Base-by-base conservation (phyloP, 2,329 filamentous ascomycete species). In the Paracorniculantispora psalliotae region DNA sequence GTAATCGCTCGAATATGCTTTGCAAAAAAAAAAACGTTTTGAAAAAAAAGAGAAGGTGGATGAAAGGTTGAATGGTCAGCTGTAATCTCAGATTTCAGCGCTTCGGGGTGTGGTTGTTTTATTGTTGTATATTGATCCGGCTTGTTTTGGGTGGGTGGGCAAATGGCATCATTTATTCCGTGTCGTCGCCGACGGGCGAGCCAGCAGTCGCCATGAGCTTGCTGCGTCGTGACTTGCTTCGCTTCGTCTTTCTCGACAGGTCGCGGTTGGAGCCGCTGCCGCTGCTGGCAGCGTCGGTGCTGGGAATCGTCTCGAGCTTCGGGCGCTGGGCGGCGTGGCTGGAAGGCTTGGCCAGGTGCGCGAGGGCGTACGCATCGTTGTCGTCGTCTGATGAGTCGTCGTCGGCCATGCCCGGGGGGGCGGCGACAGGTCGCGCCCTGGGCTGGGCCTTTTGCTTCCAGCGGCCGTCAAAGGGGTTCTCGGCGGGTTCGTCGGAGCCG, bases 271-370 rank as follows among this genome's bases (percentile, higher is more conserved):
- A n/a, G n/a, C n/a, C 2, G 10, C 26, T 69, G 60, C 65, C 67
- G 30, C 65, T 63, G 37, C 63, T 63, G 25, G 69, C 68, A 41
- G n/a, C n/a, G n/a, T 76, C 72, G 19, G 73, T 75, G 68, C 78
- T 79, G 52, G 71, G 61, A 19, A 81, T 81, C 10, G 79, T 81
- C 59, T 77, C 73, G 37, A 81, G 69, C 64, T 74, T 77, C 4
- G 78, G 77, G 48, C 75, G 71, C 61, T 74, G 73, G 0, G 72
- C 74, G 37, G 70, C 74, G 60, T 73, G 73, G 9, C 67, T 66
- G 15, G 66, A 8, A 64, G 60, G 30, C 67, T 68, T 37, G 66
- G 63, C 41, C 64, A 68, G 48, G 63, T 39, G 64, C 54, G 49
- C 63, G 61, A 54, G 65, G 65, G 35, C 70, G 65, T 64, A 28